These are phyloP conservation scores for Periglandula ipomoeae DNA, from an alignment of 2,329 filamentous ascomycete genomes.

Conservation along the genomic window DNA sequence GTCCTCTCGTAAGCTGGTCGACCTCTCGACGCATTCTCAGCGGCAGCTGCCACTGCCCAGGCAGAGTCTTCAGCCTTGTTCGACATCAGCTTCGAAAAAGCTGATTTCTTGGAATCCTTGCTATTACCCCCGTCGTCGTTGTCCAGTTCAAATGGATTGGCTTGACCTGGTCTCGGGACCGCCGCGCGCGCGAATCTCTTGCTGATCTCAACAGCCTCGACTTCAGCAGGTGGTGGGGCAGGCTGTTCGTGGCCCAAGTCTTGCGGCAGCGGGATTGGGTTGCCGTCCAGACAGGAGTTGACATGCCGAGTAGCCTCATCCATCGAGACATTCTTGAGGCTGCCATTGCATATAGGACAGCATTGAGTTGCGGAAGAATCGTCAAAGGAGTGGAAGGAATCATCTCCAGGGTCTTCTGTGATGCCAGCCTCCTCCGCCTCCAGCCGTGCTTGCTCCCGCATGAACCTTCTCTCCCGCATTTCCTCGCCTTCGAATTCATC, in stretches of 20 bases:
- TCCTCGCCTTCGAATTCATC: conserved; percentile 52
- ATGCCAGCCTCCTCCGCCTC: conserved; percentile 48
- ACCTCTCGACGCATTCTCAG: conserved; percentile 68
- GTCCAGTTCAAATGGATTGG: conserved; percentile 59
- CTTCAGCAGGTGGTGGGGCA: conserved; percentile 12
- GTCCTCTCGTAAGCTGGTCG: conserved; percentile 82
- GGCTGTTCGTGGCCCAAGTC: conserved; percentile 13
- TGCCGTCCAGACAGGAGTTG: conserved; percentile 85
- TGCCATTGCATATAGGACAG: conserved; percentile 73
- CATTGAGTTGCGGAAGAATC: conserved; percentile 21
- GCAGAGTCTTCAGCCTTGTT: conserved; percentile 82
- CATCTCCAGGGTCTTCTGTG: conserved; percentile 26
- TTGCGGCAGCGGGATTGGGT: conserved; percentile 50
- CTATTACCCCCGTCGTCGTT: conserved; percentile 22
- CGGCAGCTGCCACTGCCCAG: conserved; percentile 78
- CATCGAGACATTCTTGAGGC: conserved; percentile 47
- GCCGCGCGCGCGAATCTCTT: conserved; percentile 59
- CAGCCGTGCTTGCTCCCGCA: conserved; percentile 64
- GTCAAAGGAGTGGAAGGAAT: conserved; percentile 19
- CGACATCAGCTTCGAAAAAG: conserved; percentile 90
- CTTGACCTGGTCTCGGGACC: conserved; percentile 69
- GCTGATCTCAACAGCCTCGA: conserved; percentile 31
- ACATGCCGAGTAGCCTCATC: conserved; percentile 77
- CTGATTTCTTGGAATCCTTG: conserved; percentile 44
- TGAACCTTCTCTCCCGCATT: conserved; percentile 56